phyloP scores from a whole-genome alignment of 2,329 filamentous ascomycete species.

The Ciborinia camelliae region DNA sequence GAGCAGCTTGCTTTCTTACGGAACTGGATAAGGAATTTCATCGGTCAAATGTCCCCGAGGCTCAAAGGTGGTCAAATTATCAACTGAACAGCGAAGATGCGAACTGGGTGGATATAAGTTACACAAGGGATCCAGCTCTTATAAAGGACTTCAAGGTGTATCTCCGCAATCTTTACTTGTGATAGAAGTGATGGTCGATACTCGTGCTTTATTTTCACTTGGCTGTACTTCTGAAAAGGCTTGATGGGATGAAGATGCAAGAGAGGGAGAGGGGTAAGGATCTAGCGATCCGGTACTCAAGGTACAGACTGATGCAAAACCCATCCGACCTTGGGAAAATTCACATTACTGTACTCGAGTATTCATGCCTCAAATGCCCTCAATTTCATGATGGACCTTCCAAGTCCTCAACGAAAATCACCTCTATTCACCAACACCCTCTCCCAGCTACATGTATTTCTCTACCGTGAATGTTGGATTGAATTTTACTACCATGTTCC shows the following conservation, averaged over 20 bases:
- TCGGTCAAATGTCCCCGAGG: background rate
- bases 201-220: background rate
- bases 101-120: background rate
- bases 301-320: background rate
- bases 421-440: background rate
- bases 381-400: constrained; percentile 7
- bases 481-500: background rate
- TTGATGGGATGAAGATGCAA: background rate
- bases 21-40: background rate
- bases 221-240: background rate
- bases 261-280: background rate
- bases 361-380: background rate
- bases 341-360: background rate
- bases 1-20: no score
- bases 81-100: no score
- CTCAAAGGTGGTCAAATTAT: background rate
- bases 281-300: constrained; percentile 2
- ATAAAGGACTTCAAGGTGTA: background rate
- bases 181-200: background rate
- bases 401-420: background rate
- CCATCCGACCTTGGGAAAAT: background rate
- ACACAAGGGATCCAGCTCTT: background rate
- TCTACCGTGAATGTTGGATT: background rate
- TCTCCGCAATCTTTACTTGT: background rate
- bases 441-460: background rate